Evolutionary conservation across 371 early-diverging fungal species (phyloP), one percentile per base, ranked within the genome.

Genomic region (Mortierella polycephala): DNA sequence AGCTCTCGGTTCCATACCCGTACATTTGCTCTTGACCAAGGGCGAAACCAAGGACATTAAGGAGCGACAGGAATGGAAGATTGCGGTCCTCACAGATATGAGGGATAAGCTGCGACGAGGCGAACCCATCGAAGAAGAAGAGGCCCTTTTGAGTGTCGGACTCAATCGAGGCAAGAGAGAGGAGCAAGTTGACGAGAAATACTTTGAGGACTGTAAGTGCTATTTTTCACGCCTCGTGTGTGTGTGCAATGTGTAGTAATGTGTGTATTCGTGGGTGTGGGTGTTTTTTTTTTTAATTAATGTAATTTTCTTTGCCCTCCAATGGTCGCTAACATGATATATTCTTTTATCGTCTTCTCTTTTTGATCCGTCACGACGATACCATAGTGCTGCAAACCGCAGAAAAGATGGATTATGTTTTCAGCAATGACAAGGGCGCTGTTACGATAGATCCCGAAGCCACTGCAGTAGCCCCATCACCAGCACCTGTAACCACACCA

Each of bases 61-160:
- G 47, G 68, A 67, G 51, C 64, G 56, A 41, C 77, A 71, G 13
- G 77, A 77, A 49, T 77, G 71, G 77, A 77, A 71, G 58, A 77
- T 77, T 57, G 67, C 57, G 5, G 77, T 77, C 18, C 53, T 77
- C 45, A 64, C 67, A 21, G 77, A 77, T 41, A 77, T 77, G 77
- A 57, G 77, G 49, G 77, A 77, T 54, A 77, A 77, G 21, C 61
- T 77, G 10, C 54, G 45, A 45, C 57, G 77, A 39, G 77, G 77
- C 30, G 77, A 77, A 18, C 67, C 72, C 0, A 51, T 77, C 30
- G 72, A 77, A 30, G 77, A 77, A 37, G 77, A 77, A 21, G 77
- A 77, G 41, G 71, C 77, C 0, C 37, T 77, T 30, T 40, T 77
- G 55, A 64, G 57, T n/a, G 62, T 77, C 7, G 77, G 77, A 16